Evolutionary conservation across 2,329 filamentous ascomycete species (phyloP).

Genomic region (Colletotrichum godetiae): DNA sequence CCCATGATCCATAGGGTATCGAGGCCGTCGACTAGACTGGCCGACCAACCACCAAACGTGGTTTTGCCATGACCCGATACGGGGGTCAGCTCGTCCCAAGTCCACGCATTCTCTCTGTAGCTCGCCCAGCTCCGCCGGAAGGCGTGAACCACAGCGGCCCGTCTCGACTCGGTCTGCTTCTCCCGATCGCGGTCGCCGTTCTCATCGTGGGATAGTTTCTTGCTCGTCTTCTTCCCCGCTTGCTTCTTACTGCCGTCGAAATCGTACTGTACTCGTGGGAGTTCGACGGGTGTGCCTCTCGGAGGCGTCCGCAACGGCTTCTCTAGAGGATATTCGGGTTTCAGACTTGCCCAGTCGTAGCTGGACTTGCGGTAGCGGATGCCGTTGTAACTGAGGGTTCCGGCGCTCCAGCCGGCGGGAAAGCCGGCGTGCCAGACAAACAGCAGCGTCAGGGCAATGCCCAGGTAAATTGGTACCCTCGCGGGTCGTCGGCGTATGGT

Average conservation of each 20-base stretch:
- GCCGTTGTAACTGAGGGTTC: constrained; percentile 18
- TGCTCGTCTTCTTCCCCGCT: constrained; percentile 21
- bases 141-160: constrained; percentile 50
- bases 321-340: constrained; percentile 46
- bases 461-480: constrained; percentile 33
- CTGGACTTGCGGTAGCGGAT: constrained; percentile 39
- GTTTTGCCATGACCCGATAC: constrained; percentile 58
- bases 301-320: constrained; percentile 48
- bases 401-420: constrained; percentile 14
- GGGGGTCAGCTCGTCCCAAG: constrained; percentile 66
- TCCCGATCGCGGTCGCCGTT: constrained; percentile 35
- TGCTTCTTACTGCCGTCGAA: constrained; percentile 38
- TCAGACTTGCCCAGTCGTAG: constrained; percentile 51
- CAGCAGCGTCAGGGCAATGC: constrained; percentile 21
- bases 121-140: constrained; percentile 61
- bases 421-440: constrained; percentile 31
- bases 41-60: constrained; percentile 65
- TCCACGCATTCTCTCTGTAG: constrained; percentile 66
- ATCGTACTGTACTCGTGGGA: constrained; percentile 41
- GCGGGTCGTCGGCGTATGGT: constrained; percentile 32
- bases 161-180: constrained; percentile 44
- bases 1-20: constrained; percentile 72
- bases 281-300: constrained; percentile 43
- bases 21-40: constrained; percentile 69
- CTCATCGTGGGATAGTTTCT: constrained; percentile 48